These are phyloP conservation scores for Myriosclerotinia duriaeana DNA, from an alignment of 2,329 filamentous ascomycete genomes.

Conservation along the genomic window DNA sequence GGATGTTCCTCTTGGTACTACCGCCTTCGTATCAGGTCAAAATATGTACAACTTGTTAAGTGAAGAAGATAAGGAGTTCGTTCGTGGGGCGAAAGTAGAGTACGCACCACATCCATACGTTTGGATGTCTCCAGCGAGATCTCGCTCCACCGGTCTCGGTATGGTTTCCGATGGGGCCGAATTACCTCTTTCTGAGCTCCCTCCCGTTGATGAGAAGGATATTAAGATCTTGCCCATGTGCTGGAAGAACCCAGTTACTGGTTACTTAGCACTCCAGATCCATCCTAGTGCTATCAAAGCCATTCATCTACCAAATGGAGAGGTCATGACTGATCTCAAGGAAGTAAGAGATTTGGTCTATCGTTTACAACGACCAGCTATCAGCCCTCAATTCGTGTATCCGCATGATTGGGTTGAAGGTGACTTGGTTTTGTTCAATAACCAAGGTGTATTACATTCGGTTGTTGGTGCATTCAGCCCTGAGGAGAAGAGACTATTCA, in stretches of 20 bases:
- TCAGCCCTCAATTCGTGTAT: slow-evolving; percentile 67
- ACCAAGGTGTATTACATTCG: slow-evolving; percentile 70
- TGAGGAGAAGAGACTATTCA: slow-evolving; percentile 71
- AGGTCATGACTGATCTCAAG: slow-evolving; percentile 65
- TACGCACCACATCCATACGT: slow-evolving; percentile 80
- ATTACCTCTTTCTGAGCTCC: slow-evolving; percentile 58
- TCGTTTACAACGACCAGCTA: slow-evolving; percentile 68
- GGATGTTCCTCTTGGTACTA: slow-evolving; percentile 70
- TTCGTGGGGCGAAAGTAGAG: slow-evolving; percentile 64
- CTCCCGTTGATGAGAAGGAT: slow-evolving; percentile 62
- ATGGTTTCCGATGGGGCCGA: slow-evolving; percentile 66
- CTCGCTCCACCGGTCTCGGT: slow-evolving; percentile 68
- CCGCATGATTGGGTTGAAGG: slow-evolving; percentile 76
- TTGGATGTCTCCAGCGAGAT: slow-evolving; percentile 72
- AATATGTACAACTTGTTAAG: slow-evolving; percentile 68
- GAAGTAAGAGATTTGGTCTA: slow-evolving; percentile 70
- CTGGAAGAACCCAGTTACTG: slow-evolving; percentile 74
- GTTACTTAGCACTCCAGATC: slow-evolving; percentile 67
- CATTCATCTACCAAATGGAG: slow-evolving; percentile 65
- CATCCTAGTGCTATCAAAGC: slow-evolving; percentile 71
- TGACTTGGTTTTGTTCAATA: slow-evolving; percentile 76
- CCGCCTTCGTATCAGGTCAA: slow-evolving; percentile 71
- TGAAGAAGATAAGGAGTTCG: slow-evolving; percentile 65
- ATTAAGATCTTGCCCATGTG: slow-evolving; percentile 73
- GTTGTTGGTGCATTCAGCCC: slow-evolving; percentile 73